Base-by-base conservation (phyloP, 805 yeast genomes). In the Barnettozyma californica region DNA sequence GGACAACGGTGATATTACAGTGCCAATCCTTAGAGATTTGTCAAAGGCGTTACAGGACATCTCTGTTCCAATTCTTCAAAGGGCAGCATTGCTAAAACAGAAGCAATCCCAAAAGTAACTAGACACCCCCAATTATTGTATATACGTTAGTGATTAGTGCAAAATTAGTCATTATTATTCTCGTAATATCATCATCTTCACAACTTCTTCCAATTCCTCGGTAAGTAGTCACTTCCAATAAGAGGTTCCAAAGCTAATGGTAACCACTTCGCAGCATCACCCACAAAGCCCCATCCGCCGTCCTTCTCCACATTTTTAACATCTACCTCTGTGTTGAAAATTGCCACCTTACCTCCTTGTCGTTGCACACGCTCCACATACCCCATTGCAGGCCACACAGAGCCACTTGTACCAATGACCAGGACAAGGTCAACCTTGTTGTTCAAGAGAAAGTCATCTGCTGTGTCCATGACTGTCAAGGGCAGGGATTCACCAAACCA, bases 401-500 rank as follows among this genome's bases (percentile, higher is more conserved):
- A 71, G 5, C 92, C 88, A 29, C 91, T 83, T 2, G 96, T 87
- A 2, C 97, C 97, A 8, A 90, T 78, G 14, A 90, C 95, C 44
- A 89, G 68, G 4, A 88, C 81, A 58, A 90, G 66, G 58, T 89
- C 96, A 20, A 87, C 83, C 34, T 68, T 68, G 5, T 65, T 65
- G 23, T 70, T 69, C 10, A 69, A 59, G 6, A 88, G 73, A 56
- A 86, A 89, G 40, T 77, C 79, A 66, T 89, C 96, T 5, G 87
- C 88, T 39, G 68, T 68, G 51, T 81, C 83, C 49, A 90, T 76
- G 11, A 74, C 75, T 43, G 67, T 67, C 47, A 87, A 64, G 0
- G 95, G 88, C 41, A 90, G 68, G 14, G 89, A 75, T 65, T 90
- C 97, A n/a, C 97, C 97, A 66, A 85, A 88, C 97, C 96, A 90